phyloP scores from a whole-genome alignment of 495 filamentous ascomycete species.

The Penicillium waksmanii region DNA sequence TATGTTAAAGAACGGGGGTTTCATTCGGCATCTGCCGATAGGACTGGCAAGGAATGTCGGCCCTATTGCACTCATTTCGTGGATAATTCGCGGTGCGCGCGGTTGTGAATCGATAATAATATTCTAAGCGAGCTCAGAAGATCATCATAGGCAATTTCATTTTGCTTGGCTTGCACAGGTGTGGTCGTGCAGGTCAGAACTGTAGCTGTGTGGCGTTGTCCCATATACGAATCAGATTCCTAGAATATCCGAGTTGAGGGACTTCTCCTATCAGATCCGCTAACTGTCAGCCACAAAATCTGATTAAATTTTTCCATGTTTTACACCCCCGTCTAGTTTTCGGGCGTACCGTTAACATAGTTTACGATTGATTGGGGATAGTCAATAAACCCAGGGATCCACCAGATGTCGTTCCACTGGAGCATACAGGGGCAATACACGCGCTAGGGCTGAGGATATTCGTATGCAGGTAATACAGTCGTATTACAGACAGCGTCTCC shows the following conservation, averaged over 20 bases:
- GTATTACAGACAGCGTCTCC: not conserved
- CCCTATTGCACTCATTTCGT: not conserved
- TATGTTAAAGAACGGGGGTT: not conserved
- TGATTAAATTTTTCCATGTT: conserved; percentile 1
- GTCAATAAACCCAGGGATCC: not conserved
- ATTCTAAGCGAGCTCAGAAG: not conserved
- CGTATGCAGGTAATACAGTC: not conserved
- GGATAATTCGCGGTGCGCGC: conserved; percentile 2
- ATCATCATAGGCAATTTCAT: not conserved
- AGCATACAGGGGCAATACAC: not conserved
- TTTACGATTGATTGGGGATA: not conserved
- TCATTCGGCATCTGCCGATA: not conserved
- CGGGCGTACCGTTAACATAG: not conserved
- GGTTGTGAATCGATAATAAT: not conserved
- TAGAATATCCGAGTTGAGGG: not conserved
- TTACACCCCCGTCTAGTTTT: not conserved
- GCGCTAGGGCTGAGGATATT: not conserved
- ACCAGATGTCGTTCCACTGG: not conserved
- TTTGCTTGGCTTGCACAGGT: not conserved
- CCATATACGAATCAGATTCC: not conserved
- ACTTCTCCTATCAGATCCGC: conserved; percentile 6
- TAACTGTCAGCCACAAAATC: not conserved
- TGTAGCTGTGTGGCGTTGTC: not conserved
- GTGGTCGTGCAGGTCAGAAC: not conserved
- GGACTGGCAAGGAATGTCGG: not conserved